Evolutionary conservation across 306 rosid species (phyloP), one percentile per base, ranked within the genome.

Genomic region (Arachis hypogaea): DNA sequence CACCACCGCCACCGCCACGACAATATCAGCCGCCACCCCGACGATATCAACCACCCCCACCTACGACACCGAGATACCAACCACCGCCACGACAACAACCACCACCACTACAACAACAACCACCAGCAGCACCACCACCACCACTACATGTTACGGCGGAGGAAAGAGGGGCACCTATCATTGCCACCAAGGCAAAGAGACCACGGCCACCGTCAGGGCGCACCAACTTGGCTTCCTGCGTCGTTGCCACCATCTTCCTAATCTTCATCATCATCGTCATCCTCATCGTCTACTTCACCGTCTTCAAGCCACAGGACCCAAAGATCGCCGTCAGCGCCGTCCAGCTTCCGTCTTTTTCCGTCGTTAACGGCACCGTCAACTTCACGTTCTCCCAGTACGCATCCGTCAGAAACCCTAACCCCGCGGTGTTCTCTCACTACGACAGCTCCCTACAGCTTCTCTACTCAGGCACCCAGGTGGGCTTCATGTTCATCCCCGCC

Each of bases 401-500:
- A 69, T 77, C 93, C 80, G 82, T 94, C 28, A 51, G 77, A 6
- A 94, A 94, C 86, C 98, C 98, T 55, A 94, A 91, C 95, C 76
- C 84, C 22, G 96, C 97, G 22, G 57, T 68, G 7, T 91, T 94
- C 73, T 76, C 88, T 59, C 98, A 94, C 89, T 94, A 78, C 88
- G 97, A 94, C 77, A 88, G 95, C 72, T 81, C 91, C 5, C 90
- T 94, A 50, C 93, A 91, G 91, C 88, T 94, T 42, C 74, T 94
- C 86, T 89, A 94, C 83, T 83, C 88, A 66, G 96, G 97, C 10
- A 78, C 11, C 51, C 96, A 87, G 68, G 90, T 94, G 54, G 98
- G 98, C 1, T 94, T 94, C 93, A 85, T 94, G 95, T 94, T 94
- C 88, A 94, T 94, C 11, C 98, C 98, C 51, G 97, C 98, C 75